Evolutionary conservation across 139 green algal species (phyloP), one percentile per base, ranked within the genome.

Genomic region (Chlorella sp.): DNA sequence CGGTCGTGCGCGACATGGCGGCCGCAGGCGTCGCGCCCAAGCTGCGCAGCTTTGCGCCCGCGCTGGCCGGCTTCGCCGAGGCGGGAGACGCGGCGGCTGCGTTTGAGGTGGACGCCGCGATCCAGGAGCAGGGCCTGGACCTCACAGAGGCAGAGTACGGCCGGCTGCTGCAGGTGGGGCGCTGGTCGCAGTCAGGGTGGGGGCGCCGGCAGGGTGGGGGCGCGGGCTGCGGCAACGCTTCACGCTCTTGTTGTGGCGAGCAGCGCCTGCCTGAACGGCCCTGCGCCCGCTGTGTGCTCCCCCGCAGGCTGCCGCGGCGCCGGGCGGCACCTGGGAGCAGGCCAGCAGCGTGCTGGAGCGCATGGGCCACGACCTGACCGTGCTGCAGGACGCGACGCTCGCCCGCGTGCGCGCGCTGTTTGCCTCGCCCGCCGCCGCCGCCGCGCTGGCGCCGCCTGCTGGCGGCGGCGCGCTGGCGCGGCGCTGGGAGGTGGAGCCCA

Each of bases 131-230:
- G 36, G 38, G 70, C 1, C 71, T 93, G 72, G 89, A 94, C 59
- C 75, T 90, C 48, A 86, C 80, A 6, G 90, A 95, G 72, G 72
- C 82, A 8, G 92, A 97, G 77, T 95, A 84, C 75, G 83, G 76
- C 5, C 74, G 85, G 55, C 74, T 94, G 66, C 65, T 97, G 53
- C 80, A 91, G 73, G 89, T 64, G 5, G n/a, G n/a, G n/a, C n/a
- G n/a, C n/a, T n/a, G n/a, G n/a, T n/a, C n/a, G n/a, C n/a, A n/a
- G n/a, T n/a, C n/a, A n/a, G n/a, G n/a, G n/a, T n/a, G n/a, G n/a
- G n/a, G n/a, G n/a, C n/a, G n/a, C n/a, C n/a, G n/a, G n/a, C n/a
- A n/a, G n/a, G n/a, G n/a, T n/a, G n/a, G n/a, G n/a, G n/a, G n/a
- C n/a, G n/a, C n/a, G n/a, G n/a, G n/a, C n/a, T n/a, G n/a, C n/a